These are phyloP conservation scores for Platismatia glauca DNA, from an alignment of 495 filamentous ascomycete species.

Conservation along the genomic window DNA sequence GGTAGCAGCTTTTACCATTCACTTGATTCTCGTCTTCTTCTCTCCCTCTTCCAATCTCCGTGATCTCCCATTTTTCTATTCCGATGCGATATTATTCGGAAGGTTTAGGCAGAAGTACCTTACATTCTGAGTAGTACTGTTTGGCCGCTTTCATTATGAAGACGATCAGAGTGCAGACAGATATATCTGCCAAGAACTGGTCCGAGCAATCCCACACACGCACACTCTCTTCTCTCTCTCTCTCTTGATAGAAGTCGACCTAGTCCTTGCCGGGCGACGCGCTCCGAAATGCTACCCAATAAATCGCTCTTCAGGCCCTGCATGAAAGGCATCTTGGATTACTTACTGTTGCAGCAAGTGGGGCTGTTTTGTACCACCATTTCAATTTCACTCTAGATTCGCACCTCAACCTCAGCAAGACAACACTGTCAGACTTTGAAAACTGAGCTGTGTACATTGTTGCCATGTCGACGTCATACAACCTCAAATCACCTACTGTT, in stretches of 20 bases:
- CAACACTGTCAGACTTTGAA: background rate
- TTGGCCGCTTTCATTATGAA: background rate
- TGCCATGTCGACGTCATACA: background rate
- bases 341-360: background rate
- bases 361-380: constrained; percentile 1
- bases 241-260: background rate
- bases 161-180: background rate
- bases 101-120: background rate
- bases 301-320: background rate
- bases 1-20: background rate
- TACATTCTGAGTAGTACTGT: background rate
- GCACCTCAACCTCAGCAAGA: background rate
- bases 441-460: background rate
- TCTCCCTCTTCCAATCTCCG: background rate
- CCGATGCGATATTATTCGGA: background rate
- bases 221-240: too few relatives aligned
- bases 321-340: background rate
- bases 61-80: background rate
- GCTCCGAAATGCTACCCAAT: background rate
- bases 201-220: background rate
- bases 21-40: background rate
- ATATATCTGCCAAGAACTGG: background rate
- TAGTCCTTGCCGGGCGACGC: background rate
- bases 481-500: background rate
- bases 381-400: background rate